phyloP scores from a whole-genome alignment of 2,329 filamentous ascomycete genomes.

The Monosporascus cannonballus region DNA sequence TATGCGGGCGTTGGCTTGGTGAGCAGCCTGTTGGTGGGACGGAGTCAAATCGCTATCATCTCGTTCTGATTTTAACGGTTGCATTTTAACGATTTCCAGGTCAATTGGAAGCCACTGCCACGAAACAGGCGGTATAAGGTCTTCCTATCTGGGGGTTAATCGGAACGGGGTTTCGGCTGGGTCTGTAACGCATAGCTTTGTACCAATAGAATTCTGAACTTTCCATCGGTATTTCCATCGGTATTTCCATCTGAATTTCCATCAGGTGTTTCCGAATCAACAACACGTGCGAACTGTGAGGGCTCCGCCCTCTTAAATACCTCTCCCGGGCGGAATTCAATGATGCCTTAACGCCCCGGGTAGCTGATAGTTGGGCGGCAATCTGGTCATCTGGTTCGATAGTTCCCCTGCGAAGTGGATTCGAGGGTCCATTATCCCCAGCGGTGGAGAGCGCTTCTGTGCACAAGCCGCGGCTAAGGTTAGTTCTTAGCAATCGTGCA shows the following conservation, averaged over 20 bases:
- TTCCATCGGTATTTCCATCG: not conserved
- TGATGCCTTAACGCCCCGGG: not conserved
- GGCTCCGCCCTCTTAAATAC: not conserved
- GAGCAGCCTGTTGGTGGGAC: constrained; percentile 16
- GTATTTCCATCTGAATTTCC: too few species aligned
- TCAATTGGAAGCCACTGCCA: not conserved
- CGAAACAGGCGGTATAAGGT: not conserved
- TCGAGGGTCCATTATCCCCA: not conserved
- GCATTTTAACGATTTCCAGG: not conserved
- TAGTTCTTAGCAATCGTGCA: too few species aligned
- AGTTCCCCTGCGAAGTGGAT: not conserved
- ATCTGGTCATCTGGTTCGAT: not conserved
- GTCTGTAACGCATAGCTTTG: constrained; percentile 1
- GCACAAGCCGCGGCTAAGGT: too few species aligned
- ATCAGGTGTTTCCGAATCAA: not conserved
- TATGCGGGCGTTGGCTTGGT: constrained; percentile 16
- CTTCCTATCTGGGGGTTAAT: not conserved
- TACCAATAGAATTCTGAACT: not conserved
- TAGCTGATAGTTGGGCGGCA: not conserved
- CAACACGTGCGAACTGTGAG: not conserved
- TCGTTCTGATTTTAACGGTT: not conserved
- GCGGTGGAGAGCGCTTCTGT: too few species aligned
- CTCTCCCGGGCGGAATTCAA: not conserved
- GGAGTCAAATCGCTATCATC: not conserved
- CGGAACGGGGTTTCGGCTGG: not conserved